Base-by-base conservation (phyloP, 768 basidiomycete genomes). In the Agrocybe praecox region DNA sequence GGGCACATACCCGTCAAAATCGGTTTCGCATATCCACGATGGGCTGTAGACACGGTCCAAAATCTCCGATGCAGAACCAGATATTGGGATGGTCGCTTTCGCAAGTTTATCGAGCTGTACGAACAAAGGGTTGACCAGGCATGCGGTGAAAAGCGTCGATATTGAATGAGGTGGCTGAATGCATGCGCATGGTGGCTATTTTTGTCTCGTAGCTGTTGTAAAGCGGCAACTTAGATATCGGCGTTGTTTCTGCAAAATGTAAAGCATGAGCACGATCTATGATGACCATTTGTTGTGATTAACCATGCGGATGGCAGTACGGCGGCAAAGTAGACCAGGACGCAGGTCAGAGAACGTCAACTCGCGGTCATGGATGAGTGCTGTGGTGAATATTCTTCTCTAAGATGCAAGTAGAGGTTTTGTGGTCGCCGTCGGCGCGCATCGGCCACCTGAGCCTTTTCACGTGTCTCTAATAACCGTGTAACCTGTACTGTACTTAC, bases 391-490 rank as follows among this genome's bases (percentile, higher is more conserved):
- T n/a, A n/a, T n/a, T n/a, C n/a, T 29, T 5, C 26, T 5, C 26
- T 5, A 9, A 29, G 9, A 29, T 29, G 26, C 26, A 29, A 29
- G 26, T 29, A 5, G 26, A 29, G 9, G 26, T 5, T n/a, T n/a
- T 29, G 26, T 29, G 26, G 26, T 29, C 26, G 26, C 9, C 26
- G 26, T 29, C 26, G 26, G n/a, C n/a, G n/a, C n/a, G n/a, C 36
- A 15, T 12, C 36, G 36, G 36, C 36, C 14, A 40, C n/a, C n/a
- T 15, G n/a, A 40, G 36, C 14, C 36, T 40, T 40, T 40, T 40
- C 44, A 54, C 52, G 52, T 52, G 50, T 43, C 36, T 40, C 36
- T 40, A 40, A 40, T 40, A 40, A 12, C 36, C 36, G 36, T 40
- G 36, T 40, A 40, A 40, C 36, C n/a, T 40, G 36, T 29, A 40